Evolutionary conservation across 306 rosid species (phyloP).

Genomic region (Malus sylvestris): DNA sequence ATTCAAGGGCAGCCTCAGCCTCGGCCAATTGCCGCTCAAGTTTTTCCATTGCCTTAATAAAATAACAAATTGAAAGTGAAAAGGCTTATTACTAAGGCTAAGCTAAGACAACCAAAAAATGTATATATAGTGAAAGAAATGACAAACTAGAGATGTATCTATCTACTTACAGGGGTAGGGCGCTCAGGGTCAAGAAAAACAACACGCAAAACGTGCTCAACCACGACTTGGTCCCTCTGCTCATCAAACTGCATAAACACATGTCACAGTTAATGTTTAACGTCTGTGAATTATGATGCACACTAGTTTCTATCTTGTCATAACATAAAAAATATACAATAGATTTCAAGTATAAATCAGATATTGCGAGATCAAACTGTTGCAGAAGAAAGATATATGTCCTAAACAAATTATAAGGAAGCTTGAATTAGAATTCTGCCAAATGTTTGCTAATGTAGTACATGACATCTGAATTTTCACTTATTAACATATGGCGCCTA

Average conservation of each 20-base stretch:
- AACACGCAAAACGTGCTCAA: conserved; percentile 84
- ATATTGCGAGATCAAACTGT: neutral
- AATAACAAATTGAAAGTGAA: conserved; percentile 4
- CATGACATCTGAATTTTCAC: neutral
- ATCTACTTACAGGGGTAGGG: conserved; percentile 59
- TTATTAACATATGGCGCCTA: neutral
- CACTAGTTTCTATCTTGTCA: neutral
- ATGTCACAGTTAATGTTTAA: conserved; percentile 14
- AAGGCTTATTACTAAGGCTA: neutral
- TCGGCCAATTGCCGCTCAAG: conserved; percentile 79
- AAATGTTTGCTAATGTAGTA: neutral
- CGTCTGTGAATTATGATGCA: neutral
- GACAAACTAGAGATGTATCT: neutral
- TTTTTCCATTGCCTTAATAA: conserved; percentile 66
- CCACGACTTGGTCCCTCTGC: conserved; percentile 80
- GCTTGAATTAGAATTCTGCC: neutral
- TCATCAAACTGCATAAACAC: conserved; percentile 68
- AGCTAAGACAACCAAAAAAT: neutral
- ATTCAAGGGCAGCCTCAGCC: conserved; percentile 79
- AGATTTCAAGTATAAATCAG: neutral
- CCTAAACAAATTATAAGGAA: neutral
- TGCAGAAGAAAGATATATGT: neutral
- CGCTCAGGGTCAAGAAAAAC: conserved; percentile 77
- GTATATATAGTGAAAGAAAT: neutral
- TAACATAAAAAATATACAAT: neutral